Evolutionary conservation across 1,139 yeast genomes (phyloP), one percentile per base, ranked within the genome.

Genomic region (Kodamaea sp.): DNA sequence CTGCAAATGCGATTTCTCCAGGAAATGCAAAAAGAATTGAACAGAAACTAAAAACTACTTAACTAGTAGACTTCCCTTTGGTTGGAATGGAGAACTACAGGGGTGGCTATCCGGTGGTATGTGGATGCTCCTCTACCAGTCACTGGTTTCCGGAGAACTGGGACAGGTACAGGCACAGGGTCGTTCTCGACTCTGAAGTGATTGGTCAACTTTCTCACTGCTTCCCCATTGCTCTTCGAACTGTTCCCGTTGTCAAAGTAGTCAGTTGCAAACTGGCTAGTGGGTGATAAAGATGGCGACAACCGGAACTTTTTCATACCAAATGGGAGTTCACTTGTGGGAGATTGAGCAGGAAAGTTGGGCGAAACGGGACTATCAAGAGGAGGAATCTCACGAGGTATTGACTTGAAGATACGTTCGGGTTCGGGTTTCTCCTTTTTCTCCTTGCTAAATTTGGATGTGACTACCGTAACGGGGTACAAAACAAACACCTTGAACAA

Each of bases 401-500:
- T 18, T 5, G n/a, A 7, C 12, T 7, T 22, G 10, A 22, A 22
- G 6, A 22, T 11, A 16, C 10, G 7, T 5, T 13, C 20, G 20
- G 19, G 26, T 15, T 22, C 16, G n/a, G n/a, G n/a, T 15, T 24
- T 24, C 7, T 31, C 38, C 5, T 12, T 20, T 15, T 26, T 7
- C 8, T 15, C n/a, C 16, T 21, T 16, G 12, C 24, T 28, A 12
- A 26, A 16, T 29, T 34, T 29, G 29, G 37, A 22, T 20, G 30
- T n/a, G 29, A 28, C 23, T 10, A 31, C 38, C 26, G 41, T 11
- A 4, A 45, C 21, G 3, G 55, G 55, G 32, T 47, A 47, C n/a
- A 47, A 30, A 4, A 50, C 24, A 26, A 50, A 46, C 6, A 46
- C 30, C 25, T 46, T 46, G 24, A 51, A 29, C 7, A 48, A 32